A percentile compares a stretch with the other conserved stretches of the same genome.
Evolutionary conservation across 495 filamentous ascomycete genomes (phyloP).

Genomic region (Hypoxylon trugodes): DNA sequence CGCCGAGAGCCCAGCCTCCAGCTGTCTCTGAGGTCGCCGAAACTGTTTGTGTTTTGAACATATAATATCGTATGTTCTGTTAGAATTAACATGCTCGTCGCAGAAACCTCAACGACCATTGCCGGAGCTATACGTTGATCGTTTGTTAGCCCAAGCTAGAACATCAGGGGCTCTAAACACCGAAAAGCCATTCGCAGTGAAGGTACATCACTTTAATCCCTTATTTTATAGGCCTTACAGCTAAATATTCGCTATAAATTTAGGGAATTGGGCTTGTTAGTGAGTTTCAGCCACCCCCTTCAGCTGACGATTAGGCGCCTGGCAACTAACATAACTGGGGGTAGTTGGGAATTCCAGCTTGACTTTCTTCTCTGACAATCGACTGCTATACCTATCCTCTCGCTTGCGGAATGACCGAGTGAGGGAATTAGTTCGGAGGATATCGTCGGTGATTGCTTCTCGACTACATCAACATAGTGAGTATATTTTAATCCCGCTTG

Average conservation of each 20-base stretch:
- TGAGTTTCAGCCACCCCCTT: background rate
- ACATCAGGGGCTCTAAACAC: constrained; percentile 12
- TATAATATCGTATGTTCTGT: background rate
- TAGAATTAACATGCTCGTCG: background rate
- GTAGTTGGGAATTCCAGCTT: constrained; percentile 45
- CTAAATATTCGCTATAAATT: constrained; percentile 6
- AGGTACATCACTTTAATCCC: constrained; percentile 20
- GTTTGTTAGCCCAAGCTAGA: constrained; percentile 28
- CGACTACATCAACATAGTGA: constrained; percentile 20
- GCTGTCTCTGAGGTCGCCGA: background rate
- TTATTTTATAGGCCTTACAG: background rate
- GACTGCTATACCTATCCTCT: constrained; percentile 44
- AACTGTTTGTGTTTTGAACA: constrained; percentile 1
- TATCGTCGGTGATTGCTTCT: constrained; percentile 35
- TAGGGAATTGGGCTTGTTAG: constrained; percentile 22
- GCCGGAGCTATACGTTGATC: constrained; percentile 40
- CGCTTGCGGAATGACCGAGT: constrained; percentile 45
- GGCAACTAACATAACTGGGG: background rate
- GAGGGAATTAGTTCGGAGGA: constrained; percentile 38
- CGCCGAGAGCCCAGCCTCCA: constrained; percentile 1
- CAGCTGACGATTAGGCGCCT: background rate
- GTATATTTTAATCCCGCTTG: background rate
- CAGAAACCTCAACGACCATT: constrained; percentile 13
- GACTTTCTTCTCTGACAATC: constrained; percentile 50
- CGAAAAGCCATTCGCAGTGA: constrained; percentile 32